These are phyloP conservation scores for Diplodia corticola DNA, from an alignment of 2,329 filamentous ascomycete genomes.

Conservation along the genomic window DNA sequence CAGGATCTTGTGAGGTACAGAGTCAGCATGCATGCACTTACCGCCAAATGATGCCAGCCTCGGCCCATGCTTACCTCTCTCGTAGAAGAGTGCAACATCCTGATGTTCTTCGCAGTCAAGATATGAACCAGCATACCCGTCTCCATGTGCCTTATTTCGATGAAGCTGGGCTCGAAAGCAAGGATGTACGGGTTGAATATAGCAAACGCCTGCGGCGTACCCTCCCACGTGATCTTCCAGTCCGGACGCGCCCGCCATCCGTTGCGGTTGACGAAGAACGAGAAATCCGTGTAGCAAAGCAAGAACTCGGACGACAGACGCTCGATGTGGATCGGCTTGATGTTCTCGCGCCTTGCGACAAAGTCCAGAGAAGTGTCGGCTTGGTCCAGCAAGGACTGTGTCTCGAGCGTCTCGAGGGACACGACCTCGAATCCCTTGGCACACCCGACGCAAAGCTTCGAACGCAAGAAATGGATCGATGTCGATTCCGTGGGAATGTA, in stretches of 20 bases:
- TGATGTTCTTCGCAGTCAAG: slow-evolving; percentile 92
- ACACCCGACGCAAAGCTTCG: slow-evolving; percentile 94
- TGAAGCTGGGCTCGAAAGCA: slow-evolving; percentile 95
- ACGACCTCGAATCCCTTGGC: slow-evolving; percentile 96
- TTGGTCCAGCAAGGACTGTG: slow-evolving; percentile 93
- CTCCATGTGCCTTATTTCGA: slow-evolving; percentile 94
- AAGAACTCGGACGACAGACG: slow-evolving; percentile 95
- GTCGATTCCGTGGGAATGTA: slow-evolving; percentile 99
- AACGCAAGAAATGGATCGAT: slow-evolving; percentile 95
- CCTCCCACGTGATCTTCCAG: slow-evolving; percentile 98
- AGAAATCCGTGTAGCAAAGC: slow-evolving; percentile 97
- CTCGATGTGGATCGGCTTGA: slow-evolving; percentile 95
- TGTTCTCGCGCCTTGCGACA: slow-evolving; percentile 87
- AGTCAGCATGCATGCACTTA: not conserved
- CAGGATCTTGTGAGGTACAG: slow-evolving; percentile 66
- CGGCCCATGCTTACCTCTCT: slow-evolving; percentile 70
- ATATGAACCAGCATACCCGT: slow-evolving; percentile 89
- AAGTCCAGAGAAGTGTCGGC: slow-evolving; percentile 98
- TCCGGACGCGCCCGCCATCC: slow-evolving; percentile 95
- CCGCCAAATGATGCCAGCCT: not conserved
- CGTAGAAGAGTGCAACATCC: slow-evolving; percentile 96
- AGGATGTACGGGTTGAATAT: slow-evolving; percentile 96
- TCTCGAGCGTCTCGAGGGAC: slow-evolving; percentile 94
- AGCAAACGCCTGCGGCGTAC: slow-evolving; percentile 85
- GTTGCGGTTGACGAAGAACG: slow-evolving; percentile 98